Base-by-base conservation (phyloP, 129 eudicot species). In the Escallonia rubra region DNA sequence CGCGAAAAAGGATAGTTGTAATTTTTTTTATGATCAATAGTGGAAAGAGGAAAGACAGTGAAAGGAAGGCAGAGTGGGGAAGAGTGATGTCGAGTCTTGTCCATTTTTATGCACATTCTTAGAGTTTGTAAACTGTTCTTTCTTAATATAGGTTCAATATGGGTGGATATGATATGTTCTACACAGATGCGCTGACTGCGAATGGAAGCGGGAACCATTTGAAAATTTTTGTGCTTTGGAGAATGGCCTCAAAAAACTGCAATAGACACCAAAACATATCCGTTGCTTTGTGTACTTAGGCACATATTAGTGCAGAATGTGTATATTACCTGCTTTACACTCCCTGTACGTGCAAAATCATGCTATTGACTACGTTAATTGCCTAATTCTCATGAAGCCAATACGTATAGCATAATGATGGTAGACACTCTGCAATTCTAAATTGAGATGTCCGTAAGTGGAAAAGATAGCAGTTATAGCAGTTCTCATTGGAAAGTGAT, bases 141-240 rank as follows among this genome's bases (percentile, higher is more conserved):
- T 56, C 39, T 56, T 50, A 13, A 52, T 50, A 12, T 67, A 13
- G 52, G 52, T 48, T 43, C 57, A 65, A 10, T 39, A 47, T 66
- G 73, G 59, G 67, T 72, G 66, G 50, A 61, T 67, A 48, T 67
- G 66, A 67, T 67, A 52, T 14, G 70, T 44, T 43, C 56, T 54
- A 69, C 55, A 67, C 77, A 72, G 74, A 74, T 72, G 53, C 62
- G 16, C 7, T 61, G 60, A 62, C 78, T 72, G 74, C 69, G 65
- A 72, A 61, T 43, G 70, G 66, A 63, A 67, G 71, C 42, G 73
- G 70, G 69, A 72, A 61, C 65, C 66, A 55, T 63, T 51, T 68
- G 63, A 68, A 58, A 44, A 57, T 61, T 59, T 75, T 58, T 74
- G 72, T 63, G 64, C 58, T 62, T 45, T 53, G 70, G 68, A 68